These are phyloP conservation scores for Gossypium davidsonii DNA, from an alignment of 441 rosid species.

Conservation along the genomic window DNA sequence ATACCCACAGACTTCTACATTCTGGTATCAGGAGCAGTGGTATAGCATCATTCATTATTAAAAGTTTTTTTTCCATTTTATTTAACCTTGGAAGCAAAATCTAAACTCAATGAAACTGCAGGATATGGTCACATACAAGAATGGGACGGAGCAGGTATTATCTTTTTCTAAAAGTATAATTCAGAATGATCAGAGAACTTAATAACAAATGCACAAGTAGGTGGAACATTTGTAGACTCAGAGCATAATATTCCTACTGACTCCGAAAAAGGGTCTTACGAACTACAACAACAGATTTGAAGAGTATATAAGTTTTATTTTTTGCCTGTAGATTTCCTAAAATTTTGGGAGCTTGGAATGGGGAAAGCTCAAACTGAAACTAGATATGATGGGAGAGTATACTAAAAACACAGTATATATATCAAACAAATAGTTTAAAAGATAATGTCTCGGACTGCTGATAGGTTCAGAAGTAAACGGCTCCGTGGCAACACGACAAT, in stretches of 20 bases:
- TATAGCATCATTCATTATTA: conserved; percentile 21
- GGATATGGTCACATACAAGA: conserved; percentile 67
- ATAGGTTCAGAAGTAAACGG: not conserved
- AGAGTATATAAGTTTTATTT: not conserved
- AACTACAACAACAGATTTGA: not conserved
- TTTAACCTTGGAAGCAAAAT: conserved; percentile 10
- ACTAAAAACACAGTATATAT: not conserved
- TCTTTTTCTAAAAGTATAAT: not conserved
- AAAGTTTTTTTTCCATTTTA: not conserved
- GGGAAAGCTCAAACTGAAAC: not conserved
- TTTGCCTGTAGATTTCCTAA: not conserved
- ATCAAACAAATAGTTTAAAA: not conserved
- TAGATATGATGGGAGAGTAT: conserved; percentile 2
- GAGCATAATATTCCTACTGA: not conserved
- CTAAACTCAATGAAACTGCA: conserved; percentile 32
- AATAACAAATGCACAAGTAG: not conserved
- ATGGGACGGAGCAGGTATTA: conserved; percentile 76
- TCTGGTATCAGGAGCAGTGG: conserved; percentile 87
- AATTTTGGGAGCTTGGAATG: not conserved
- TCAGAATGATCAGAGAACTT: not conserved
- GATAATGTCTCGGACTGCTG: not conserved
- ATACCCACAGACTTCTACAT: conserved; percentile 88
- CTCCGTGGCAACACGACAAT: not conserved
- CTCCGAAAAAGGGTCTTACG: not conserved
- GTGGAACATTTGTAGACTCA: not conserved